phyloP scores from a whole-genome alignment of 805 yeast species.

The Pichia rugopelliculosa region DNA sequence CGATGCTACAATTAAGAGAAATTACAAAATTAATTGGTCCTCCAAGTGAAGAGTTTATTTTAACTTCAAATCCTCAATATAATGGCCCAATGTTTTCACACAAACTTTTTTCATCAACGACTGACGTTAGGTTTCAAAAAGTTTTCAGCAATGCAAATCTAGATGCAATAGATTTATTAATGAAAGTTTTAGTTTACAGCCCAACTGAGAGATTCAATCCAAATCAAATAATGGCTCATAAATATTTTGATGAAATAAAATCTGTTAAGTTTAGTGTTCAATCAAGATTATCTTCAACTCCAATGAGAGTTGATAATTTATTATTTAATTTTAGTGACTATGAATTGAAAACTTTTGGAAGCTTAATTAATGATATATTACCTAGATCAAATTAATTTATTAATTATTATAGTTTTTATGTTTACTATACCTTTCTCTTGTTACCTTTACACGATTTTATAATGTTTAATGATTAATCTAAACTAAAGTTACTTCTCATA shows the following conservation, averaged over 20 bases:
- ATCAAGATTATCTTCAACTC: conserved; percentile 28
- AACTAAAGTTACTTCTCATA: conserved; percentile 12
- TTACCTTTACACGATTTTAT: conserved; percentile 1
- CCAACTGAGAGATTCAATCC: conserved; percentile 82
- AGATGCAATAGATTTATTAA: conserved; percentile 78
- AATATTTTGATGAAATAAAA: conserved; percentile 83
- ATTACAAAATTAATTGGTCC: conserved; percentile 88
- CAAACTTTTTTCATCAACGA: conserved; percentile 33
- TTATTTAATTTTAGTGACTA: conserved; percentile 66
- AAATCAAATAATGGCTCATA: conserved; percentile 75
- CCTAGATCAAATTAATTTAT: conserved; percentile 14
- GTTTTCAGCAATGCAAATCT: conserved; percentile 73
- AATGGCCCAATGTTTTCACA: conserved; percentile 67
- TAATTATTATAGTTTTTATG: background rate
- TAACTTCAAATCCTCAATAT: conserved; percentile 67
- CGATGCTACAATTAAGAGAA: conserved; percentile 81
- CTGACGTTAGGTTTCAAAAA: conserved; percentile 40
- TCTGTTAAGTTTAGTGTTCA: conserved; percentile 36
- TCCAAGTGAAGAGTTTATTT: conserved; percentile 66
- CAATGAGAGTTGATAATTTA: conserved; percentile 32
- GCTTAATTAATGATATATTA: conserved; percentile 18
- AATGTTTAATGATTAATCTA: conserved; percentile 1
- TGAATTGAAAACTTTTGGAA: conserved; percentile 37
- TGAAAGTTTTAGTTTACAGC: conserved; percentile 79
- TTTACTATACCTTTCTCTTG: background rate